A percentile compares a stretch with the other conserved stretches of the same genome.
phyloP scores from a whole-genome alignment of 352 stramenopile genomes.

The Phytophthora uliginosa region DNA sequence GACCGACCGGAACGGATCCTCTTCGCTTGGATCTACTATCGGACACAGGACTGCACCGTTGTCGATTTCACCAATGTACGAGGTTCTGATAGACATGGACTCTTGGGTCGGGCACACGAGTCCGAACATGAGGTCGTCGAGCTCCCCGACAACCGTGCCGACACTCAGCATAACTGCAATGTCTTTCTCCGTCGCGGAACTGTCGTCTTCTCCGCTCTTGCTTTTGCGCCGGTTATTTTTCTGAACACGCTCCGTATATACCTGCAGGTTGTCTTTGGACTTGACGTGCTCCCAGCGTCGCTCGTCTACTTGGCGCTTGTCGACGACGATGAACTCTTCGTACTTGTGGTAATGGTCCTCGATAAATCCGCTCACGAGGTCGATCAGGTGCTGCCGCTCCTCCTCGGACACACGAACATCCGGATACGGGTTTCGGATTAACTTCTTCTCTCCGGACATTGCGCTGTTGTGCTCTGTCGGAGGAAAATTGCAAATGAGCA shows the following conservation, averaged over 20 bases:
- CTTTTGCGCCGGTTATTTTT: neutral
- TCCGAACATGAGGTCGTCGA: neutral
- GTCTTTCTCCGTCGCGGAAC: neutral
- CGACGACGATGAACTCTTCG: slow-evolving; percentile 1
- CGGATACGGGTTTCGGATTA: neutral
- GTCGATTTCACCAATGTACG: neutral
- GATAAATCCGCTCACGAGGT: neutral
- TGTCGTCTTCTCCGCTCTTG: neutral
- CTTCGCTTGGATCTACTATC: neutral
- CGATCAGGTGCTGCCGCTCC: slow-evolving; percentile 4
- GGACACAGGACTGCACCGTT: neutral
- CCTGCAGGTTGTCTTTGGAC: slow-evolving; percentile 13
- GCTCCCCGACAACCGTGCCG: neutral
- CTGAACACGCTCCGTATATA: neutral
- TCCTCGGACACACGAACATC: neutral
- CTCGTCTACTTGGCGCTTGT: neutral
- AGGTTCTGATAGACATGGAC: neutral
- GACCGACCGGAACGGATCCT: neutral
- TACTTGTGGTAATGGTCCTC: slow-evolving; percentile 2
- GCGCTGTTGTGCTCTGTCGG: neutral
- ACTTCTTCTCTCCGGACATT: neutral
- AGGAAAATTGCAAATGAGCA: neutral
- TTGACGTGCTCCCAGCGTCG: slow-evolving; percentile 13
- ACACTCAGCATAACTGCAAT: slow-evolving; percentile 7
- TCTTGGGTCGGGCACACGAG: neutral